A percentile compares a stretch with the other conserved stretches of the same genome.
These are phyloP conservation scores for Zymoseptoria ardabiliae DNA, from an alignment of 2,329 filamentous ascomycete species.

Conservation along the genomic window DNA sequence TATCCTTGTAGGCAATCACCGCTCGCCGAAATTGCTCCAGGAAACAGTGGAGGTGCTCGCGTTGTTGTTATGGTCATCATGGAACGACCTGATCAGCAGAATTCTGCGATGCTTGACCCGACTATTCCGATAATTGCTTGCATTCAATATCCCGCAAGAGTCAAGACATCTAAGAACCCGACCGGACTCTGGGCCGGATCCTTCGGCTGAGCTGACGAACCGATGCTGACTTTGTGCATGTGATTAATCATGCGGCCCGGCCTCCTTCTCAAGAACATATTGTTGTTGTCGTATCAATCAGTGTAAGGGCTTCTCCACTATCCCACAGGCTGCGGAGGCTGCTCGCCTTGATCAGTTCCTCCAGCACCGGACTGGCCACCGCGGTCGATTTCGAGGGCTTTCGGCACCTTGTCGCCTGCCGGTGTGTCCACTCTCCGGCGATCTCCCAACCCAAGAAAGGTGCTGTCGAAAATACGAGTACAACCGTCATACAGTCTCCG, in stretches of 20 bases:
- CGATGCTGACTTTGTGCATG: background rate
- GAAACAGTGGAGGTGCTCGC: background rate
- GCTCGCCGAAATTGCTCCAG: background rate
- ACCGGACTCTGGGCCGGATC: background rate
- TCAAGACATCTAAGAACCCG: background rate
- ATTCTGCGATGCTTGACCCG: background rate
- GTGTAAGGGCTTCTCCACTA: background rate
- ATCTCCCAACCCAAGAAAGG: background rate
- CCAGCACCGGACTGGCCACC: too few species aligned
- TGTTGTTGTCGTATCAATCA: background rate
- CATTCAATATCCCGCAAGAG: background rate
- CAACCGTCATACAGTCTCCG: background rate
- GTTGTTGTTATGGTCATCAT: background rate
- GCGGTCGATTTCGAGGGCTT: background rate
- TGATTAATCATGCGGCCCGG: background rate
- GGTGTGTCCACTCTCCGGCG: too few species aligned
- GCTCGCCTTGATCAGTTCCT: too few species aligned
- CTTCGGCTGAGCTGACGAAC: background rate
- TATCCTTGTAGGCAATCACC: background rate
- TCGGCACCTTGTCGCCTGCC: background rate
- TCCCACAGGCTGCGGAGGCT: background rate
- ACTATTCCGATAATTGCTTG: background rate
- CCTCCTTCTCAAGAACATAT: background rate
- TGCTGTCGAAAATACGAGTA: background rate
- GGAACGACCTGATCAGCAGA: background rate